Evolutionary conservation across 208 protist genomes (phyloP), one percentile per base, ranked within the genome.

Genomic region (Leishmania gerbilli): DNA sequence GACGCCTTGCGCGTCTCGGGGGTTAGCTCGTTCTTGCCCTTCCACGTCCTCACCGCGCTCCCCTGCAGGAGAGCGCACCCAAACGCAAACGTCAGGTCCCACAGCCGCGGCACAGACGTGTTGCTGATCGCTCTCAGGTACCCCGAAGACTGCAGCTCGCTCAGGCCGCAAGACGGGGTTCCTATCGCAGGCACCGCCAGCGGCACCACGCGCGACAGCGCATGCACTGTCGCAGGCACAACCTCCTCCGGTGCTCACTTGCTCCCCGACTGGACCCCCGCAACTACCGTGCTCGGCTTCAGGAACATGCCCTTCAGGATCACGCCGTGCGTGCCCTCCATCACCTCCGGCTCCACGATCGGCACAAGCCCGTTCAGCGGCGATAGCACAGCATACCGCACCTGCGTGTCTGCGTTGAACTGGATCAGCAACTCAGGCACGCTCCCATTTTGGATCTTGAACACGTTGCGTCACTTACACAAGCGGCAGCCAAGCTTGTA

Each of bases 211-310:
- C 98, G 91, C 77, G 86, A 81, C 31, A 99, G 95, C 31, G 91
- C 92, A 55, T 79, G 90, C 19, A 99, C 89, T 65, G 98, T 99
- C 83, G 85, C 87, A 64, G 80, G 58, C 62, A 94, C 98, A 72
- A 99, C 91, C 72, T 99, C 76, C 76, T 98, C 89, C 71, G 95
- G 86, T 34, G 88, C 89, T 58, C 87, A 92, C 69, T 76, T 93
- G 65, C 84, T 88, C 62, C 83, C 84, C 72, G 71, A 92, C 77
- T 98, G 92, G 45, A 91, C 79, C 65, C 99, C 98, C 58, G 95
- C 88, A 31, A 98, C 91, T 45, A 99, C 93, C 98, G 99, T 99
- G 91, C 99, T 99, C 84, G 99, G 98, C 93, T 99, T 99, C 49
- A 99, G 95, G 55, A 99, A 90, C 47, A 89, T 97, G 68, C 98